These are phyloP conservation scores for Croton laevigatus DNA, from an alignment of 441 rosid genomes.

Conservation along the genomic window DNA sequence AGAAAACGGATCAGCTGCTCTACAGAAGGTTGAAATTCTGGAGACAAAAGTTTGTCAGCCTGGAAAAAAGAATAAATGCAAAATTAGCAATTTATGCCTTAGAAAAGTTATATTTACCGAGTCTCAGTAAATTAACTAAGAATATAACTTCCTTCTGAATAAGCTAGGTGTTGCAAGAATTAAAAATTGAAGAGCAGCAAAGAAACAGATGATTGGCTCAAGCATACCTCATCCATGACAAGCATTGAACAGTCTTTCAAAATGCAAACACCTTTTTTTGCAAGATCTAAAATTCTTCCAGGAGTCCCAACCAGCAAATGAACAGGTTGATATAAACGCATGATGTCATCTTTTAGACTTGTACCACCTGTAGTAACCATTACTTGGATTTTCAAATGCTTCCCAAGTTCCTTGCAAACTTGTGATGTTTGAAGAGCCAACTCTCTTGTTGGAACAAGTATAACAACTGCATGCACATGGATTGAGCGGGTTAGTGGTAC, in stretches of 20 bases:
- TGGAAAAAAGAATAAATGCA: slow-evolving; percentile 32
- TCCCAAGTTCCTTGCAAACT: slow-evolving; percentile 97
- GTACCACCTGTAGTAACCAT: slow-evolving; percentile 99
- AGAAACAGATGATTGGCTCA: neutral
- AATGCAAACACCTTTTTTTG: slow-evolving; percentile 89
- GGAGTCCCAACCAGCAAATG: slow-evolving; percentile 97
- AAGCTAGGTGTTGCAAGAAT: neutral
- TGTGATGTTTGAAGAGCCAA: slow-evolving; percentile 99
- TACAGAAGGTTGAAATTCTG: slow-evolving; percentile 95
- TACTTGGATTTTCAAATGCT: slow-evolving; percentile 90
- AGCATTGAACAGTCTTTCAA: slow-evolving; percentile 94
- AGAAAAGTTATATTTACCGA: neutral
- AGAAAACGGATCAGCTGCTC: slow-evolving; percentile 90
- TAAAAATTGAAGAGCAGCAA: neutral
- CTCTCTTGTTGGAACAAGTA: slow-evolving; percentile 95
- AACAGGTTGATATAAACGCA: slow-evolving; percentile 97
- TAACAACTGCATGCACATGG: slow-evolving; percentile 59
- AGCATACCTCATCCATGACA: slow-evolving; percentile 87
- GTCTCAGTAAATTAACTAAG: neutral
- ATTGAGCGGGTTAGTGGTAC: neutral
- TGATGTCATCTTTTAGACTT: slow-evolving; percentile 95
- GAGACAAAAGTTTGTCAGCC: slow-evolving; percentile 98
- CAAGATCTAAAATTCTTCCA: slow-evolving; percentile 90
- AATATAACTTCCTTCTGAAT: neutral
- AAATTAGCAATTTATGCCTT: slow-evolving; percentile 26